Conservation (phyloP, 1,284 basidiomycete genomes). For the Cryptococcus sp. region DNA sequence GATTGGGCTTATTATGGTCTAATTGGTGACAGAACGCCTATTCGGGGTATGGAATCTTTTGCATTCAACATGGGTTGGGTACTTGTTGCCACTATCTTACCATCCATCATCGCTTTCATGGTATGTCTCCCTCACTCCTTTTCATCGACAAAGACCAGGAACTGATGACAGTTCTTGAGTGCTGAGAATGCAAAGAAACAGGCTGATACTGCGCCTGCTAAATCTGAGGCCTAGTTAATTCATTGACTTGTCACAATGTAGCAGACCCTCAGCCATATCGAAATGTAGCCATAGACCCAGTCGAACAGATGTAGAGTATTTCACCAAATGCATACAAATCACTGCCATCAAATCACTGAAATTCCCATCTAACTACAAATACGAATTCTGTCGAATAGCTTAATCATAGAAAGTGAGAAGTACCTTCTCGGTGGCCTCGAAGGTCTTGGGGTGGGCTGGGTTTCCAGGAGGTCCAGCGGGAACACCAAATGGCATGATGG, state of each 20-base stretch:
- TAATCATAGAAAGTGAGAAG: slow-evolving; percentile 39
- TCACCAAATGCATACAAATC: no score
- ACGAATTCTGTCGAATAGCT: neutral
- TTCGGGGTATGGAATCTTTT: slow-evolving; percentile 2
- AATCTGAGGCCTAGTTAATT: no score
- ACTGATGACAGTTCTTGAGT: no score
- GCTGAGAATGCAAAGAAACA: no score
- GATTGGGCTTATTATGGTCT: neutral
- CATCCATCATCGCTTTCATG: slow-evolving; percentile 9
- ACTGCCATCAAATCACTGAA: no score
- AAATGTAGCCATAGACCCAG: no score
- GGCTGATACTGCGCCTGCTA: no score
- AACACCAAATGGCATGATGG: slow-evolving; percentile 52
- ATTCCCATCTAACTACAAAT: no score
- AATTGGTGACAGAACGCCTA: neutral
- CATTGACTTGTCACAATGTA: no score
- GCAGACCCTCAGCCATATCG: no score
- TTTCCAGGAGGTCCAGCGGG: slow-evolving; percentile 35
- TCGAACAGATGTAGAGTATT: no score
- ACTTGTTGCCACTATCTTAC: slow-evolving; percentile 5
- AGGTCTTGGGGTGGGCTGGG: slow-evolving; percentile 35
- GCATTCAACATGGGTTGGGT: slow-evolving; percentile 8
- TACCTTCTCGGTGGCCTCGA: slow-evolving; percentile 43
- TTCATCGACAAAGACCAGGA: no score
- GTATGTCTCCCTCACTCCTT: neutral